Conservation (phyloP, 2,329 filamentous ascomycete species). For the Penicillium sp. region DNA sequence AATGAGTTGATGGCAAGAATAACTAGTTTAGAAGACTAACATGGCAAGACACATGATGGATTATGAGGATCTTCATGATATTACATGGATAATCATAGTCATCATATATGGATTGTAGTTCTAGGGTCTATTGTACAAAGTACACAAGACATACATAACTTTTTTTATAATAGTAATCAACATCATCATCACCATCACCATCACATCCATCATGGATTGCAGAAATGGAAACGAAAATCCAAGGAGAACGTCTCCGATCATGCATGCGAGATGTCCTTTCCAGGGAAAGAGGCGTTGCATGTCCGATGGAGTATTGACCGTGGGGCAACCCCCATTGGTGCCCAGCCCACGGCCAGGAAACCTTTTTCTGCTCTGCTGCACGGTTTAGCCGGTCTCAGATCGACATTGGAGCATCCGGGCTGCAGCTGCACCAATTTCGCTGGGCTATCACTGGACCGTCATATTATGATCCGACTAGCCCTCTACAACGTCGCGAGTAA, state of each 20-base stretch:
- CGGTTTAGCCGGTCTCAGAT: conserved; percentile 16
- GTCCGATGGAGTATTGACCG: conserved; percentile 15
- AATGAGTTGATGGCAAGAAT: background rate
- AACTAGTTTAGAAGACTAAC: too few relatives aligned
- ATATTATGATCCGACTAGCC: background rate
- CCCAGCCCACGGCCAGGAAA: conserved; percentile 23
- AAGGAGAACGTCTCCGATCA: conserved; percentile 29
- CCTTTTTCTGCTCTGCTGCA: conserved; percentile 17
- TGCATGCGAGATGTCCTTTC: conserved; percentile 26
- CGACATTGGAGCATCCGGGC: conserved; percentile 10
- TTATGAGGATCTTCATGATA: background rate
- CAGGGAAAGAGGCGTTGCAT: conserved; percentile 12
- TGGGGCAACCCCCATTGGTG: conserved; percentile 26
- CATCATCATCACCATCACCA: background rate
- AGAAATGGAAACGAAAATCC: background rate
- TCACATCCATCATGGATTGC: conserved; percentile 1
- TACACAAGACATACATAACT: background rate
- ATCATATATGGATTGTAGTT: background rate
- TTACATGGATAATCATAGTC: background rate
- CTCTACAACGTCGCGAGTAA: background rate
- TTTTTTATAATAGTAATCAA: background rate
- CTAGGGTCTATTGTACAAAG: background rate
- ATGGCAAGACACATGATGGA: background rate
- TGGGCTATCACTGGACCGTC: conserved; percentile 6
- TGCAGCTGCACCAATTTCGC: conserved; percentile 1